These are phyloP conservation scores for Yamadazyma akitaensis DNA, from an alignment of 805 yeast genomes.

Conservation along the genomic window DNA sequence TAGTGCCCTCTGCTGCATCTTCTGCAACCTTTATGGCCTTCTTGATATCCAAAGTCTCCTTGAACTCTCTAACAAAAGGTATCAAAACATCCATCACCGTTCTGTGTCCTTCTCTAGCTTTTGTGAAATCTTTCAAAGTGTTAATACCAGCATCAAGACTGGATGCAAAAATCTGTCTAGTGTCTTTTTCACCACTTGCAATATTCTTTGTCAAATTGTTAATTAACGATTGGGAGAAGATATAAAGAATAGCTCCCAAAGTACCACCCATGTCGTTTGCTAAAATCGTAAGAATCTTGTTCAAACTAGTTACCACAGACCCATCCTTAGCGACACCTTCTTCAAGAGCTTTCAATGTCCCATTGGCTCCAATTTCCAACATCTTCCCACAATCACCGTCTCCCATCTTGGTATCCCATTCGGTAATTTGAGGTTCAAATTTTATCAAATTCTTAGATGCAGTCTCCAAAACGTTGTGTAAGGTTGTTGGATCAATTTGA, in stretches of 20 bases:
- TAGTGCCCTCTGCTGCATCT: constrained; percentile 33
- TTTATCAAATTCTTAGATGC: constrained; percentile 28
- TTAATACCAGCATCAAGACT: constrained; percentile 24
- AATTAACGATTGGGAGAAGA: constrained; percentile 25
- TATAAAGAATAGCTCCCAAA: constrained; percentile 34
- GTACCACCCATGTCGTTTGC: constrained; percentile 41
- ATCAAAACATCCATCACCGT: constrained; percentile 40
- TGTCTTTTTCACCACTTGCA: constrained; percentile 8
- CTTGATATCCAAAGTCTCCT: constrained; percentile 17
- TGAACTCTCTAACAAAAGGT: constrained; percentile 28
- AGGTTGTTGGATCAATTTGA: constrained; percentile 15
- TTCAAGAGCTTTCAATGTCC: constrained; percentile 21
- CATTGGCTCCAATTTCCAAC: constrained; percentile 31
- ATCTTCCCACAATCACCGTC: constrained; percentile 44
- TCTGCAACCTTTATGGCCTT: constrained; percentile 25
- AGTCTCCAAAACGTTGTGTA: constrained; percentile 14
- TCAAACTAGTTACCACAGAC: constrained; percentile 21
- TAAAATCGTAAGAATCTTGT: constrained; percentile 23
- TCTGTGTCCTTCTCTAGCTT: constrained; percentile 37
- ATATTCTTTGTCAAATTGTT: constrained; percentile 16
- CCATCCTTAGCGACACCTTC: constrained; percentile 21
- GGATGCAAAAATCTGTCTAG: constrained; percentile 17
- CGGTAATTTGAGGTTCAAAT: constrained; percentile 34
- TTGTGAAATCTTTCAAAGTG: constrained; percentile 29
- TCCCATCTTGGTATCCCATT: constrained; percentile 43